phyloP scores from a whole-genome alignment of 129 eudicot genomes.

The Solidago caesia region DNA sequence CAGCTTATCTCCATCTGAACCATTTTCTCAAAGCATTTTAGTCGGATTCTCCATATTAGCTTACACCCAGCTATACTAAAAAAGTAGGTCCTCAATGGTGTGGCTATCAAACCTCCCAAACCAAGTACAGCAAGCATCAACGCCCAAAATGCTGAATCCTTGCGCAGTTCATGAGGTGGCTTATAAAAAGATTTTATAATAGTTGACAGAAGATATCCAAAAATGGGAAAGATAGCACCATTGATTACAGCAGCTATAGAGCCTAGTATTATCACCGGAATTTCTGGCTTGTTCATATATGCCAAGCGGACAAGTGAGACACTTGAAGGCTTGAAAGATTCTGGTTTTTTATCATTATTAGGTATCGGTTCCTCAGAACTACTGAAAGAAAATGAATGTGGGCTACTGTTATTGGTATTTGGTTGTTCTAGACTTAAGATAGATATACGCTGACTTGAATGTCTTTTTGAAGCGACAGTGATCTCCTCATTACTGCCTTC shows the following conservation, averaged over 20 bases:
- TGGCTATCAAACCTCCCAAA: conserved; percentile 44
- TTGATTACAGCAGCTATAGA: conserved; percentile 54
- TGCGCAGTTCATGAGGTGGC: conserved; percentile 52
- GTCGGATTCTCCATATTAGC: conserved; percentile 53
- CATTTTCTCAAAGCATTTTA: conserved; percentile 64
- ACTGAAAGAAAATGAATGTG: background rate
- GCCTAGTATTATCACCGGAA: conserved; percentile 52
- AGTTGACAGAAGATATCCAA: conserved; percentile 55
- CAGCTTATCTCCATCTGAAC: conserved; percentile 77
- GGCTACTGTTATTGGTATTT: conserved; percentile 22
- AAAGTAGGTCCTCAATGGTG: conserved; percentile 59
- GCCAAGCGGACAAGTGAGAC: conserved; percentile 32
- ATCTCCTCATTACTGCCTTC: conserved; percentile 30
- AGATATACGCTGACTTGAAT: conserved; percentile 23
- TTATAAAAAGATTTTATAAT: conserved; percentile 56
- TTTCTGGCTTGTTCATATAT: conserved; percentile 73
- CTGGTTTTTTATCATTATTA: background rate
- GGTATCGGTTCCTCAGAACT: background rate
- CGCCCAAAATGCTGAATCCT: conserved; percentile 75
- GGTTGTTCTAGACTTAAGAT: conserved; percentile 52
- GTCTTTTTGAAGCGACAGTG: background rate
- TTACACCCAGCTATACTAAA: conserved; percentile 76
- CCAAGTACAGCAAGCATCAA: conserved; percentile 69
- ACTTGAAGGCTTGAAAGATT: background rate
- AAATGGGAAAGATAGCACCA: conserved; percentile 68